Evolutionary conservation across 345 rosid species (phyloP), one percentile per base, ranked within the genome.

Genomic region (Nephelium lappaceum): DNA sequence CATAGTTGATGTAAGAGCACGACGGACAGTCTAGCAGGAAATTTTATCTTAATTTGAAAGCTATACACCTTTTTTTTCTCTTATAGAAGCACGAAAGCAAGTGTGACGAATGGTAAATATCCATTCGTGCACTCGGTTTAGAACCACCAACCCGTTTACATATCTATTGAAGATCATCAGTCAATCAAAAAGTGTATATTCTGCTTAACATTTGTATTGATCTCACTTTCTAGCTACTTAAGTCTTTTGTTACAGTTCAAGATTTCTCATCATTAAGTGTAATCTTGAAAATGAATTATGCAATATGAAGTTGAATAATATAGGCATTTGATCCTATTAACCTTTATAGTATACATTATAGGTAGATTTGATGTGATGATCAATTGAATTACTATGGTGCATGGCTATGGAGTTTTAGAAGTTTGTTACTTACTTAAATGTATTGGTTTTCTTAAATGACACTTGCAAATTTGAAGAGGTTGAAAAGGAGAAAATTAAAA

Each of bases 161-260:
- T 53, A 66, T 67, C 42, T 45, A 51, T 51, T 36, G n/a, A 65
- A 75, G 39, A 64, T 47, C 39, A 23, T 47, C 62, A 38, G 8
- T 45, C 71, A 49, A 75, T 64, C 47, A 31, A 11, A 45, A 75
- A 47, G 71, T 75, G 78, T 75, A 75, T 49, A 65, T 75, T 65
- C 47, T 11, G 8, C 8, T 41, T 61, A 14, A 58, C 39, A 5
- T 16, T n/a, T 24, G 67, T 39, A 42, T 74, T 36, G 9, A 62
- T 18, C 19, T 15, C 23, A 1, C 36, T 41, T 25, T 6, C 11
- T 49, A 11, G 1, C 15, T 19, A 31, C 11, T 1, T 4, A 3
- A 0, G n/a, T 11, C 11, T 47, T 64, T 64, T 42, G 23, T 39
- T 39, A 31, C n/a, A 31, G 31, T 27, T 75, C 18, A 45, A 42